phyloP scores from a whole-genome alignment of 345 rosid genomes.

The rapeseed (Brassica napus) region DNA sequence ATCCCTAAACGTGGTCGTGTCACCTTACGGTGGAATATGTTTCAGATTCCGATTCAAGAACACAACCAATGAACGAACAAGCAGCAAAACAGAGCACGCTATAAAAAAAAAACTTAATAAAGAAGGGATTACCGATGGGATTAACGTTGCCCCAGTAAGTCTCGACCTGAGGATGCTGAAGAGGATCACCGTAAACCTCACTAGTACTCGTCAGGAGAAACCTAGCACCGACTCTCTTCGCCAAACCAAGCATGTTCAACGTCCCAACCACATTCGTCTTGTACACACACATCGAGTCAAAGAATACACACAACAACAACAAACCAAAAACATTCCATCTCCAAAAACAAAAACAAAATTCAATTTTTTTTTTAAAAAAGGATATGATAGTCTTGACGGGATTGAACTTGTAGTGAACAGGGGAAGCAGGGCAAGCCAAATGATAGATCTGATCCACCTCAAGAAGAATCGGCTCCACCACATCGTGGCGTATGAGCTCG shows the following conservation, averaged over 20 bases:
- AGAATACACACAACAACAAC: slow-evolving; percentile 23
- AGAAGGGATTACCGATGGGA: slow-evolving; percentile 58
- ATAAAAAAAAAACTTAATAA: not conserved
- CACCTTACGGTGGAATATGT: not conserved
- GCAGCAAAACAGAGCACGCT: not conserved
- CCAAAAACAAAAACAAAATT: not conserved
- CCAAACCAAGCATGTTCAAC: slow-evolving; percentile 82
- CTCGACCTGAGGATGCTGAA: slow-evolving; percentile 85
- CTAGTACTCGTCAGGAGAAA: slow-evolving; percentile 87
- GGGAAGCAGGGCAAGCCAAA: slow-evolving; percentile 86
- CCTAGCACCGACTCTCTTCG: slow-evolving; percentile 79
- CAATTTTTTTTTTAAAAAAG: slow-evolving; percentile 23
- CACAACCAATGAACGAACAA: not conserved
- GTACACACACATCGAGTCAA: slow-evolving; percentile 42
- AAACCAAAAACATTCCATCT: not conserved
- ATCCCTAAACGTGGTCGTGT: slow-evolving; percentile 23
- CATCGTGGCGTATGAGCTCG: slow-evolving; percentile 80
- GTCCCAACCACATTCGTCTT: slow-evolving; percentile 90
- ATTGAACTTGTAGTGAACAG: slow-evolving; percentile 86
- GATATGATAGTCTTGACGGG: slow-evolving; percentile 92
- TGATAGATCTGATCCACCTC: slow-evolving; percentile 96
- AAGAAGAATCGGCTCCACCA: slow-evolving; percentile 75
- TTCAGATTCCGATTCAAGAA: slow-evolving; percentile 19
- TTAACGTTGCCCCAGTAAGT: slow-evolving; percentile 93
- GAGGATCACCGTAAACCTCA: slow-evolving; percentile 89